phyloP scores from a whole-genome alignment of 2,329 filamentous ascomycete species.

The Colletotrichum incanum region DNA sequence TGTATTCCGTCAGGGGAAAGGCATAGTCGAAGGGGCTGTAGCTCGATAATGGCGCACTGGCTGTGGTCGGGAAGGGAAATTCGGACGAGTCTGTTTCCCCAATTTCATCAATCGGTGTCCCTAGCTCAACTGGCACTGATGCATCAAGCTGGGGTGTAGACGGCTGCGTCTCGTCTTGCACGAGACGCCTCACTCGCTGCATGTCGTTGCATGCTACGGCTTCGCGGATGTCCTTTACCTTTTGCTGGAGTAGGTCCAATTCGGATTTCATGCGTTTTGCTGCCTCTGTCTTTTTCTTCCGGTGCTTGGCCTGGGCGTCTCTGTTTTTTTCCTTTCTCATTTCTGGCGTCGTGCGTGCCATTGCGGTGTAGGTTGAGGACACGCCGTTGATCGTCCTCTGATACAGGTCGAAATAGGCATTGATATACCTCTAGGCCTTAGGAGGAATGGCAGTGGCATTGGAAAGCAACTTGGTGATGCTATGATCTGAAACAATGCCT shows the following conservation, averaged over 20 bases:
- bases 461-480: not conserved
- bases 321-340: constrained; percentile 7
- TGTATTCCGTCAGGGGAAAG: not conserved
- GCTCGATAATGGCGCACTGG: not conserved
- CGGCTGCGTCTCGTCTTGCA: not conserved
- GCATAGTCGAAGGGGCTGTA: not conserved
- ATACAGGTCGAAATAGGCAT: not conserved
- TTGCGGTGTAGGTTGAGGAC: not conserved
- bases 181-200: not conserved
- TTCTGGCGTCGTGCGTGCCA: not conserved
- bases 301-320: constrained; percentile 2
- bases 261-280: not conserved
- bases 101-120: not conserved
- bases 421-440: not conserved
- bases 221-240: not conserved
- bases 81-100: not conserved
- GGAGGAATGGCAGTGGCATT: not conserved
- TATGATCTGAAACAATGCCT: not conserved
- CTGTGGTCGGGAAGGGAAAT: not conserved
- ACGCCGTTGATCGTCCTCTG: not conserved
- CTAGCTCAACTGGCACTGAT: not conserved
- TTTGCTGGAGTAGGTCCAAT: not conserved
- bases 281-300: not conserved
- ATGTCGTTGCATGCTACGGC: constrained; percentile 4
- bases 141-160: constrained; percentile 1